phyloP scores from a whole-genome alignment of 345 rosid species.

The Isatis tinctoria region DNA sequence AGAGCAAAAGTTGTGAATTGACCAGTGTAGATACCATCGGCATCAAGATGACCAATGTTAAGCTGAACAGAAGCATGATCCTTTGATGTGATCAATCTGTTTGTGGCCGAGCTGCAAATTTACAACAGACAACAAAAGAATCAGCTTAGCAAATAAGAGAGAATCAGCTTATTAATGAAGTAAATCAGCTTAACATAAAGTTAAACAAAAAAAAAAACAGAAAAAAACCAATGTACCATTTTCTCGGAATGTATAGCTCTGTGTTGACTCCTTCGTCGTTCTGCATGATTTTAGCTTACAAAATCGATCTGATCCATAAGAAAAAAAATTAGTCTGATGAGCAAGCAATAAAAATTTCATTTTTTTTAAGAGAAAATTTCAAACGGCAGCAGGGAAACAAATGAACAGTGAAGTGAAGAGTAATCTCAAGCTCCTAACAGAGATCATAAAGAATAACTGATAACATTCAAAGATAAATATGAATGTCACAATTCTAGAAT shows the following conservation, averaged over 20 bases:
- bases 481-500: no score
- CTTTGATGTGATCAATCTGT: constrained; percentile 67
- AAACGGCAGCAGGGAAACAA: not conserved
- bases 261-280: constrained; percentile 87
- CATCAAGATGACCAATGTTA: constrained; percentile 63
- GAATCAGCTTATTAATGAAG: not conserved
- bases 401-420: not conserved
- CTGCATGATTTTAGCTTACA: constrained; percentile 49
- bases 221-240: constrained; percentile 43
- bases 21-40: constrained; percentile 47
- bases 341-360: not conserved
- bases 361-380: no score
- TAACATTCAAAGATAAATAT: not conserved
- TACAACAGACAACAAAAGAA: not conserved
- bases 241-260: constrained; percentile 92
- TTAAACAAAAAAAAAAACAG: not conserved
- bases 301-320: not conserved
- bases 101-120: constrained; percentile 59
- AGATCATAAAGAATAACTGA: not conserved
- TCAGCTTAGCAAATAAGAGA: not conserved
- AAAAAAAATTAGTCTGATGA: not conserved
- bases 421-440: not conserved
- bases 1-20: constrained; percentile 61
- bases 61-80: constrained; percentile 72
- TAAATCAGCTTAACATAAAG: not conserved